Base-by-base conservation (phyloP, 2,329 filamentous ascomycete genomes). In the Akanthomyces dipterigenus region DNA sequence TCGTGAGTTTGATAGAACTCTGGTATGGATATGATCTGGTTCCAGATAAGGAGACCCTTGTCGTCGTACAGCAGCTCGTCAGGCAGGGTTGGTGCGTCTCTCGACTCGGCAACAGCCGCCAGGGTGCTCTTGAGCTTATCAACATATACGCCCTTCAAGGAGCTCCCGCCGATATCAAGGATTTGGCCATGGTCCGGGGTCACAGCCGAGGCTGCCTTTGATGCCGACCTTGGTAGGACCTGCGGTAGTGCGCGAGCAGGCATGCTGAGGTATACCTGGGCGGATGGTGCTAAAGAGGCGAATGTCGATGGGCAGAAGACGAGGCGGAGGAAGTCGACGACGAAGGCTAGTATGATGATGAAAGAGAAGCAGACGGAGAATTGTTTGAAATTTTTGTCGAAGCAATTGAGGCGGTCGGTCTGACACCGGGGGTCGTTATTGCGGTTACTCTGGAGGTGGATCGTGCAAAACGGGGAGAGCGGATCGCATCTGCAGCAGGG, bases 1-100 rank as follows among this genome's bases (percentile, higher is more conserved):
- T 77, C 75, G 34, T 72, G 70, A 3, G 75, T 76, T 62, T 77
- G 76, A 62, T 77, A 77, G 62, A 76, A 77, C 45, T 76, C 70
- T 1, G 68, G 65, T 0, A 69, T 74, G 63, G 70, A 74, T 59
- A 77, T 77, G 61, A 77, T 76, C 11, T 75, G 62, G 50, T 75
- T 75, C 76, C 76, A 77, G 63, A 77, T 75, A 6, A 66, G 65
- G 53, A 77, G 66, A 1, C 76, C 76, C 5, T 67, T 55, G 57
- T 76, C 75, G 62, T 74, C 69, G 63, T 77, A 77, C 50, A 77
- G 67, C 43, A 76, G 66, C 65, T 77, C 75, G 54, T 77, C 76
- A 1, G 75, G 75, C 34, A 77, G 67, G 1, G 68, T 70, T 18
- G 69, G 68, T 61, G 70, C 70, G 14, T 63, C 64, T 7, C 60